Conservation (phyloP, 2,329 filamentous ascomycete genomes). For the Paracamarosporium sp. region DNA sequence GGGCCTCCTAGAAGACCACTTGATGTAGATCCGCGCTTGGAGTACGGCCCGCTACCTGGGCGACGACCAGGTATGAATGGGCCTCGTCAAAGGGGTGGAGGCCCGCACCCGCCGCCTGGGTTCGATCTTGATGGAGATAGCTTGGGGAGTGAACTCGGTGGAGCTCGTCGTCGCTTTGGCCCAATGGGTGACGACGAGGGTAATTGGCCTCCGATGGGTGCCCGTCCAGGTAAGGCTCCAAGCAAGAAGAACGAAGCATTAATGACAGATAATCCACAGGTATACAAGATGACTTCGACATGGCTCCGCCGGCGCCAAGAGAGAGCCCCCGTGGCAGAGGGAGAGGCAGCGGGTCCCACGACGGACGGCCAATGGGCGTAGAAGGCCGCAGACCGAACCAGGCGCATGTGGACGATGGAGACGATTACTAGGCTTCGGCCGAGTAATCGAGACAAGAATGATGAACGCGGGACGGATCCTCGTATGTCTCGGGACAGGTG, state of each 20-base stretch:
- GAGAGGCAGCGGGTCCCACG: neutral
- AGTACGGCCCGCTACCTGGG: neutral
- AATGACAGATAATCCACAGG: neutral
- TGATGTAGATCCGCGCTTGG: neutral
- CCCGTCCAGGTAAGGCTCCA: neutral
- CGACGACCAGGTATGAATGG: neutral
- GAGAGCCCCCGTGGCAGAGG: neutral
- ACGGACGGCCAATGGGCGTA: neutral
- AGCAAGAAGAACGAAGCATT: neutral
- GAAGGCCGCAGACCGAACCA: slow-evolving; percentile 1
- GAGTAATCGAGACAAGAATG: no score
- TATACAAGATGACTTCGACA: neutral
- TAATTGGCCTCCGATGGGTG: neutral
- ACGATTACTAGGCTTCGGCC: neutral
- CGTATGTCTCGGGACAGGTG: no score
- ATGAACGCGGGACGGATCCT: no score
- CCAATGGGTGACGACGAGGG: neutral
- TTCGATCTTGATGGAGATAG: neutral
- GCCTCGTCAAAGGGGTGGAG: neutral
- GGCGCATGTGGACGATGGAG: slow-evolving; percentile 10
- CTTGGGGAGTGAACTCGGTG: neutral
- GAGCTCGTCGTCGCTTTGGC: neutral
- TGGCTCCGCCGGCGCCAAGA: neutral
- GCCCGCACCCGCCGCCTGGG: neutral
- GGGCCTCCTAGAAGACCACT: neutral